Evolutionary conservation across 495 filamentous ascomycete genomes (phyloP), one percentile per base, ranked within the genome.

Genomic region (Talaromyces stipitatus): DNA sequence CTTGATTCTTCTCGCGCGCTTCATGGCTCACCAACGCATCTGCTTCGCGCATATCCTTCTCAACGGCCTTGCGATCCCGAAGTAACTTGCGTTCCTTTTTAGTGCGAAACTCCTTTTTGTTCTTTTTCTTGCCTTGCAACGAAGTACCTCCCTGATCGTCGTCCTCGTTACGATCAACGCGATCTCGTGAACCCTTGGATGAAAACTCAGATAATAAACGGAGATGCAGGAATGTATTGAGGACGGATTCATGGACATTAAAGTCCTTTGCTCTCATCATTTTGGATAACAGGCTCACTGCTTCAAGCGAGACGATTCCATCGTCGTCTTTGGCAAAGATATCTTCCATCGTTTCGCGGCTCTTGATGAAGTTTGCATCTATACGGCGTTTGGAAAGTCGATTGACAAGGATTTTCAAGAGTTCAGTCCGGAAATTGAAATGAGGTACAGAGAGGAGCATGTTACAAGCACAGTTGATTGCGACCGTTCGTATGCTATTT

Each of bases 31-130:
- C 92, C 4, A 85, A 73, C 1, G 92, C 95, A 67, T 97, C 92
- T 16, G 94, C 95, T 62, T 91, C 83, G 45, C 84, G 84, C 86
- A 98, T 91, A 61, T 97, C 94, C 70, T 96, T 96, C 60, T 92
- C 89, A 2, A 95, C 81, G 1, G 77, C 80, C 70, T 92, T 95
- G 55, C 86, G 85, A 70, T 97, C 90, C 64, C 89, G 90, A 53
- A 87, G 64, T 0, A 90, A 52, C 73, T 89, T 91, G 50, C 87
- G 82, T 63, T 85, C 77, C 54, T 80, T 81, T 70, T 92, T 92
- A 4, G 88, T 89, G 33, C 86, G 79, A 65, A 86, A 88, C 71
- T 90, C 73, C 56, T 80, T 83, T 73, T 92, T 89, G 51, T 83
- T 74, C 64, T 90, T 92, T 14, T 88, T 87, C 73, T 86, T 89